Evolutionary conservation across 2,329 filamentous ascomycete genomes (phyloP), one percentile per base, ranked within the genome.

Genomic region (Emergomyces orientalis): DNA sequence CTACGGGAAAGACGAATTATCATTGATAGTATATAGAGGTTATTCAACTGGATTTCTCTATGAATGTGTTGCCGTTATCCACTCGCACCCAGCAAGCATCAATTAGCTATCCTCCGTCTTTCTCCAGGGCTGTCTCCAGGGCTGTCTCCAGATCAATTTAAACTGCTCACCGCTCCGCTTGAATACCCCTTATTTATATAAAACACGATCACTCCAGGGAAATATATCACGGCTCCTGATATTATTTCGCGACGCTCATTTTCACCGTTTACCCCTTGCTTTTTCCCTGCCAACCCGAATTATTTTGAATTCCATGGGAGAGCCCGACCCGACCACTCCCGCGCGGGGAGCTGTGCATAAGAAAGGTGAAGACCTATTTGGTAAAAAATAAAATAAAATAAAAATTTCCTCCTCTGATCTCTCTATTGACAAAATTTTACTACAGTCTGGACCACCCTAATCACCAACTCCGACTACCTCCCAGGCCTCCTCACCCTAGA

Each of bases 381-480:
- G n/a, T n/a, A n/a, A n/a, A n/a, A n/a, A n/a, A n/a, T 6, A 54
- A 39, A 37, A 11, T 11, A 11, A 27, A 25, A n/a, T 11, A 25
- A 27, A 37, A 52, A 17, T 27, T 13, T 14, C 11, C 43, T 39
- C 27, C 17, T 30, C 14, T 47, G 45, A 14, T 7, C 9, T 25
- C 30, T 37, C n/a, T 59, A 45, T 34, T 51, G 49, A 51, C 30
- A 52, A n/a, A 32, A 32, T 32, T 27, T n/a, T 30, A 34, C 32
- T 45, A 25, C 63, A 90, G 90, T 94, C 73, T 96, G 90, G 90
- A 90, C 89, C 34, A 89, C 87, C 13, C 82, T 96, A 68, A 91
- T 96, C 73, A 96, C 91, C 64, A 95, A 94, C 77, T 86, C 85
- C 58, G 81, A 82, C 69, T 96, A 96, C 76, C 86, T 96, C 65